Base-by-base conservation (phyloP, 371 early-diverging fungal genomes). In the Gilbertella persicaria region DNA sequence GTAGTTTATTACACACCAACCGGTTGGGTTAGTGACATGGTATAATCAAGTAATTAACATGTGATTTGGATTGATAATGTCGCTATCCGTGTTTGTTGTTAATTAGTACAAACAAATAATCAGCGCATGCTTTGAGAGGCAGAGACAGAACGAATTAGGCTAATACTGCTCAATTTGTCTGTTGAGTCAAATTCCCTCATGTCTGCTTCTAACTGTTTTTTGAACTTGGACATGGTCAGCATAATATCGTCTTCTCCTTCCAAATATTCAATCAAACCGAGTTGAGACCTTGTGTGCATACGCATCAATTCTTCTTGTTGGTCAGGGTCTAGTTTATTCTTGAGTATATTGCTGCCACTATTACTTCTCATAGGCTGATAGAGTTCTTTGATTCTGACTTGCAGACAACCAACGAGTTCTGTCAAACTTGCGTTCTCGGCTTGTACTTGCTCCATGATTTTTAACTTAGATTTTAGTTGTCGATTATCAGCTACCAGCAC, bases 191-290 rank as follows among this genome's bases (percentile, higher is more conserved):
- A 46, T 43, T 57, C 45, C 17, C 17, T 46, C 47, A 52, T 56
- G 20, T 63, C 64, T 12, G 49, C 33, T 51, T 73, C 67, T 29
- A 74, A 42, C 33, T 66, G 69, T 35, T 51, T 62, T 46, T 74
- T 74, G 46, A 71, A 71, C 20, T 68, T 66, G 8, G 68, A 45
- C 46, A 74, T 56, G 6, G 71, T 69, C 13, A 53, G 51, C 14
- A 41, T 21, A 13, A 74, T 45, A 33, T 74, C 62, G 24, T 55
- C 52, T 58, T 74, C 66, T 12, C 75, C 75, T 57, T 71, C 72
- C 12, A 75, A 46, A 35, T 61, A 71, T 24, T 75, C 72, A 24
- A 69, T 69, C 44, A 71, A 29, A 4, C 67, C 64, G 4, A 71
- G 50, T 38, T 71, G 71, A 24, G 75, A 69, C 21, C 65, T 60